Evolutionary conservation across 805 yeast species (phyloP).

Genomic region (Candida quercuum): DNA sequence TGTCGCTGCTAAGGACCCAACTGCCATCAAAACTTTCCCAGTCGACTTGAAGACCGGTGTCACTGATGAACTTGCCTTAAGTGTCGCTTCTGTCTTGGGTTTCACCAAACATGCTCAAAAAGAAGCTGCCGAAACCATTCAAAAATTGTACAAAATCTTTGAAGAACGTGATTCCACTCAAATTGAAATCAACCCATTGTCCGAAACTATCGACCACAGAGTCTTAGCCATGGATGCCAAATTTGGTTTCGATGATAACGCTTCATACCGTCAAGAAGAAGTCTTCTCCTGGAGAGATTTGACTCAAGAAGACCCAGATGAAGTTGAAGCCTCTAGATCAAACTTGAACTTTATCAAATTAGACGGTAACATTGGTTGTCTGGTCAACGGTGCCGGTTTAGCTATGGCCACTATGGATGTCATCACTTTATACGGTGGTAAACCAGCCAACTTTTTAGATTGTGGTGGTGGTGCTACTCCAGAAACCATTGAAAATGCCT

Average conservation of each 20-base stretch:
- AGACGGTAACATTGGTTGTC: slow-evolving; percentile 97
- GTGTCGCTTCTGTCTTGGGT: slow-evolving; percentile 77
- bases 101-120: slow-evolving; percentile 72
- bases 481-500: slow-evolving; percentile 94
- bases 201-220: slow-evolving; percentile 85
- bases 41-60: slow-evolving; percentile 77
- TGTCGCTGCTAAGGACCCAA: slow-evolving; percentile 88
- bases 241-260: slow-evolving; percentile 96
- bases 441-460: slow-evolving; percentile 98
- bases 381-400: slow-evolving; percentile 99
- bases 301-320: slow-evolving; percentile 97
- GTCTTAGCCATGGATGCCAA: slow-evolving; percentile 99
- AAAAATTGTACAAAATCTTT: slow-evolving; percentile 85
- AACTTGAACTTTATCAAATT: slow-evolving; percentile 95
- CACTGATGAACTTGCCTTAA: slow-evolving; percentile 66
- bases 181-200: slow-evolving; percentile 96
- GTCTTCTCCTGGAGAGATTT: slow-evolving; percentile 95
- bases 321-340: slow-evolving; percentile 83
- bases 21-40: slow-evolving; percentile 84
- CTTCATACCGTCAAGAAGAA: slow-evolving; percentile 90
- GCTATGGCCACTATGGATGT: slow-evolving; percentile 99
- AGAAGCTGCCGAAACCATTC: slow-evolving; percentile 83
- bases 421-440: slow-evolving; percentile 96
- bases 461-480: slow-evolving; percentile 99
- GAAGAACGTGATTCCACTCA: slow-evolving; percentile 93